These are phyloP conservation scores for Hyaloscypha hepaticicola DNA, from an alignment of 495 filamentous ascomycete genomes.

Conservation along the genomic window DNA sequence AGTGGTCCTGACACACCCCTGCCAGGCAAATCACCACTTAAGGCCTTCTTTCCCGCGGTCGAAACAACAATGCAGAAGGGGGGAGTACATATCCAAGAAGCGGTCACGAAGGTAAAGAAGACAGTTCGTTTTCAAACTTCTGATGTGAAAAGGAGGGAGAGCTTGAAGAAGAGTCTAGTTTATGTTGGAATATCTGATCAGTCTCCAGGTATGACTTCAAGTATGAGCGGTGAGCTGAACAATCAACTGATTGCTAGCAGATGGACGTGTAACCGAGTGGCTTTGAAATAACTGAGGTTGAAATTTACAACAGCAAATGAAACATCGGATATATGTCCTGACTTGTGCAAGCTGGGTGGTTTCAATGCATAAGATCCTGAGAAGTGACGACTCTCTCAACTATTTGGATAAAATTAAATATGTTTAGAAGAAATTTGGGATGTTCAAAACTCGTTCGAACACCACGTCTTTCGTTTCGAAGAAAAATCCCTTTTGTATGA, in stretches of 20 bases:
- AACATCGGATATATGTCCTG: neutral
- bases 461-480: too few relatives aligned
- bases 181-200: constrained; percentile 23
- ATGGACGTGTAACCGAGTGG: constrained; percentile 17
- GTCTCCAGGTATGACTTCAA: constrained; percentile 12
- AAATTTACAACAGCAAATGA: neutral
- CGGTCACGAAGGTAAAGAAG: constrained; percentile 9
- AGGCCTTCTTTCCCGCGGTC: neutral
- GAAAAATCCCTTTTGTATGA: too few relatives aligned
- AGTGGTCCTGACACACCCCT: constrained; percentile 8
- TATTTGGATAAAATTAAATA: neutral
- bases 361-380: too few relatives aligned
- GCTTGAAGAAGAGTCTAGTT: constrained; percentile 26
- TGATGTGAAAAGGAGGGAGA: constrained; percentile 18
- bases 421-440: neutral
- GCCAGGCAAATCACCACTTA: neutral
- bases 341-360: too few relatives aligned
- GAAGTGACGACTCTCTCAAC: too few relatives aligned
- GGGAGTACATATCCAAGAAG: constrained; percentile 9
- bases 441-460: neutral
- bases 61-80: constrained; percentile 12
- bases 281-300: constrained; percentile 6
- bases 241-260: constrained; percentile 6
- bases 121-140: constrained; percentile 3
- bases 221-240: neutral